Evolutionary conservation across 2,329 filamentous ascomycete species (phyloP).

Genomic region (Trichoderma simmonsii): DNA sequence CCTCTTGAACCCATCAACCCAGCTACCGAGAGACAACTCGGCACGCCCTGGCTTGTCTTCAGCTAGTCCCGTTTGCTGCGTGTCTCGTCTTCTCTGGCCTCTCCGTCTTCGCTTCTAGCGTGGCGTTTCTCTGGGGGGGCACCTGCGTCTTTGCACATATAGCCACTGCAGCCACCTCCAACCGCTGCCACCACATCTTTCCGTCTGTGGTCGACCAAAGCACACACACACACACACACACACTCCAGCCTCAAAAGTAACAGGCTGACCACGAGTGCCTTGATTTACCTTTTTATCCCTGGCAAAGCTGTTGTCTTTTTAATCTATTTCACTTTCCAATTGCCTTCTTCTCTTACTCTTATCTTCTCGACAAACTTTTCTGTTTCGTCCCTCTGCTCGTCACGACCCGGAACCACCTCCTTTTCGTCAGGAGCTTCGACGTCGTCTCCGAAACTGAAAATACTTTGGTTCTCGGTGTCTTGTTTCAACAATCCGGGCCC

Average conservation of each 20-base stretch:
- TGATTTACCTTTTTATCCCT: background rate
- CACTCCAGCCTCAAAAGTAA: background rate
- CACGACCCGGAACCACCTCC: background rate
- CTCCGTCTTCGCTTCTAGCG: slow-evolving; percentile 10
- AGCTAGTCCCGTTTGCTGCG: slow-evolving; percentile 7
- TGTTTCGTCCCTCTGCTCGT: background rate
- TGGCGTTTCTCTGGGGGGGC: slow-evolving; percentile 5
- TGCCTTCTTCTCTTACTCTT: background rate
- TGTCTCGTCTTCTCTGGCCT: slow-evolving; percentile 6
- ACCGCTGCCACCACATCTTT: background rate
- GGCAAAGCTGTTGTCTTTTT: background rate
- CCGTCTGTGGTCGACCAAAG: background rate
- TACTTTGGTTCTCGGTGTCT: background rate
- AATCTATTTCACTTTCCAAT: background rate
- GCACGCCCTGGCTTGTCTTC: background rate
- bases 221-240: background rate
- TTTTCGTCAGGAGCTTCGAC: background rate
- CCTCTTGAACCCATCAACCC: background rate
- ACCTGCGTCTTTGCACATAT: slow-evolving; percentile 14
- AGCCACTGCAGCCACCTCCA: slow-evolving; percentile 13
- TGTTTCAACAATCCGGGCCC: background rate
- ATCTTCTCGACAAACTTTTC: background rate
- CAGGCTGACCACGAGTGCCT: background rate
- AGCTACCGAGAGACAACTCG: slow-evolving; percentile 10
- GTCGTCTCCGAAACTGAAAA: background rate